Evolutionary conservation across 345 rosid genomes (phyloP).

Genomic region (Citropsis articulata): DNA sequence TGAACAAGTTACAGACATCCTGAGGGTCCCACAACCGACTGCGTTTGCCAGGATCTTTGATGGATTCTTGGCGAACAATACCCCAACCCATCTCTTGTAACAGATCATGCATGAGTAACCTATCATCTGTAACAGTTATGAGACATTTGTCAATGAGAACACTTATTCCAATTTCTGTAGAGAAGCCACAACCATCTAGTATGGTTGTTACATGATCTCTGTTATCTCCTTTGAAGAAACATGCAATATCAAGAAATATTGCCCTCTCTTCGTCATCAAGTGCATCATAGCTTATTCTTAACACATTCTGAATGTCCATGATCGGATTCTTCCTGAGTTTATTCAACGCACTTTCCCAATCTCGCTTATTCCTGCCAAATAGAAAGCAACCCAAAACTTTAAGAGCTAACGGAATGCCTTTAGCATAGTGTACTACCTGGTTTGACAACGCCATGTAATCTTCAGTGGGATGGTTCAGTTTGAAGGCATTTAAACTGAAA

Average conservation of each 20-base stretch:
- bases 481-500: background rate
- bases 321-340: background rate
- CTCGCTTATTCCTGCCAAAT: background rate
- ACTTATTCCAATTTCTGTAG: background rate
- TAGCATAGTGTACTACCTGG: background rate
- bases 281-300: background rate
- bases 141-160: conserved; percentile 6
- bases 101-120: conserved; percentile 10
- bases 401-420: background rate
- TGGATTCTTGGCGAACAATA: conserved; percentile 9
- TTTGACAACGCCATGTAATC: background rate
- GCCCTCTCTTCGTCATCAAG: background rate
- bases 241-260: background rate
- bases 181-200: conserved; percentile 7
- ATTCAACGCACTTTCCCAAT: background rate
- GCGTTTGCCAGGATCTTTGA: background rate
- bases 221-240: background rate
- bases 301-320: background rate
- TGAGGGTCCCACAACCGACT: conserved; percentile 10
- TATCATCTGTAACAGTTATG: background rate
- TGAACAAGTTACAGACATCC: background rate
- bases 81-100: background rate
- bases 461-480: background rate
- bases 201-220: background rate
- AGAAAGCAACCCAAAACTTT: background rate